Evolutionary conservation across 2,329 filamentous ascomycete species (phyloP).

Genomic region (Penicillium verrucosum): DNA sequence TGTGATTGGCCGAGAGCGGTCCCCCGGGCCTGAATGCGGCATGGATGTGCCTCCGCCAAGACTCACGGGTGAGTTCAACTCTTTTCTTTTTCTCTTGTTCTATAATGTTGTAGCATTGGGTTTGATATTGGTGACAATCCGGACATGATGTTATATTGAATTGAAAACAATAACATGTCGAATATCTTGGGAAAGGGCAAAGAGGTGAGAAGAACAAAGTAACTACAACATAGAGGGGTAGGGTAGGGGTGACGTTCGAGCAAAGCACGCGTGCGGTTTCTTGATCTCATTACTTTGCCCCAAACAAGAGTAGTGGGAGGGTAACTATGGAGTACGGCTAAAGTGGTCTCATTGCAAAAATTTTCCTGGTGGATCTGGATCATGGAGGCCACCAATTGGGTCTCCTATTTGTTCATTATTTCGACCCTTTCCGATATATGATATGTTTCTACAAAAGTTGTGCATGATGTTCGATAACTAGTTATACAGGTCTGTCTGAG

Average conservation of each 20-base stretch:
- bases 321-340: background rate
- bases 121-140: no score
- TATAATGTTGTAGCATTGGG: background rate
- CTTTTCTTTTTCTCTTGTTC: background rate
- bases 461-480: no score
- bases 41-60: slow-evolving; percentile 12
- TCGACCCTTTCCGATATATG: background rate
- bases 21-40: slow-evolving; percentile 14
- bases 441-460: background rate
- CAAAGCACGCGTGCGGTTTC: background rate
- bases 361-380: slow-evolving; percentile 5
- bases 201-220: background rate
- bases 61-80: background rate
- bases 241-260: background rate
- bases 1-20: background rate
- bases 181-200: background rate
- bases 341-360: slow-evolving; percentile 1
- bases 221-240: no score
- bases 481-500: background rate
- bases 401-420: background rate
- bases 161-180: background rate
- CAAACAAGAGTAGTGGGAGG: background rate
- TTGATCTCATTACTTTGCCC: background rate
- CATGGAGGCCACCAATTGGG: background rate
- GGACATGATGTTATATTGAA: no score